Percentiles rank a stretch among this genome's conserved stretches.
These are phyloP conservation scores for Trichophyton equinum DNA, from an alignment of 2,329 filamentous ascomycete species.

Conservation along the genomic window DNA sequence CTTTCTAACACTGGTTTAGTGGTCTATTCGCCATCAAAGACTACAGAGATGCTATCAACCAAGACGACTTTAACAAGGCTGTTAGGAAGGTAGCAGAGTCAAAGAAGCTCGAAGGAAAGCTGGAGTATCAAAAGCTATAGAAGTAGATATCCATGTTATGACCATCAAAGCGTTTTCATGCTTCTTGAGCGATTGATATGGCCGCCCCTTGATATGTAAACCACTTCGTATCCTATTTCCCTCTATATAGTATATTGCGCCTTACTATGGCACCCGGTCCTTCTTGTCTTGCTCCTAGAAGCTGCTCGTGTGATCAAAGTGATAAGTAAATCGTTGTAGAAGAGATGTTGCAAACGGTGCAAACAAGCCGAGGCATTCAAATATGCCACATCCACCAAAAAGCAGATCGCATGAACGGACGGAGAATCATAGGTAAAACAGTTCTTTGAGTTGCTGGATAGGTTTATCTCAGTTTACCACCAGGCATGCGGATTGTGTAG, in stretches of 20 bases:
- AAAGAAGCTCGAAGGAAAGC: slow-evolving; percentile 97
- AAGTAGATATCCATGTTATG: slow-evolving; percentile 5
- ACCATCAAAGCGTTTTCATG: slow-evolving; percentile 1
- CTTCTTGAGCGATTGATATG: background rate
- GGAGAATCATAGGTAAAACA: background rate
- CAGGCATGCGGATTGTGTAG: background rate
- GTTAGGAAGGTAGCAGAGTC: slow-evolving; percentile 93
- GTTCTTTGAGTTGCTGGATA: background rate
- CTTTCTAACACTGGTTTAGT: slow-evolving; percentile 33
- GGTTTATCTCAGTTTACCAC: background rate
- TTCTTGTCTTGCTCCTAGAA: background rate
- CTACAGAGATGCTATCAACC: slow-evolving; percentile 88
- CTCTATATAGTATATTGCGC: background rate
- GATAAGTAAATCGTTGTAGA: background rate
- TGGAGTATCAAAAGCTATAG: slow-evolving; percentile 93
- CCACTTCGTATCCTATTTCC: background rate
- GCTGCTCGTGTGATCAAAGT: background rate
- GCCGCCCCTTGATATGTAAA: background rate
- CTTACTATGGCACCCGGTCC: background rate
- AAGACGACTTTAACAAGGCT: slow-evolving; percentile 99
- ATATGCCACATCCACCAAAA: background rate
- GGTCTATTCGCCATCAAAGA: slow-evolving; percentile 98
- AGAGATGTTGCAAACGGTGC: background rate
- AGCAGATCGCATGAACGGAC: background rate
- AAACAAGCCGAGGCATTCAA: background rate